phyloP scores from a whole-genome alignment of 306 rosid species.

The Arachis stenosperma region DNA sequence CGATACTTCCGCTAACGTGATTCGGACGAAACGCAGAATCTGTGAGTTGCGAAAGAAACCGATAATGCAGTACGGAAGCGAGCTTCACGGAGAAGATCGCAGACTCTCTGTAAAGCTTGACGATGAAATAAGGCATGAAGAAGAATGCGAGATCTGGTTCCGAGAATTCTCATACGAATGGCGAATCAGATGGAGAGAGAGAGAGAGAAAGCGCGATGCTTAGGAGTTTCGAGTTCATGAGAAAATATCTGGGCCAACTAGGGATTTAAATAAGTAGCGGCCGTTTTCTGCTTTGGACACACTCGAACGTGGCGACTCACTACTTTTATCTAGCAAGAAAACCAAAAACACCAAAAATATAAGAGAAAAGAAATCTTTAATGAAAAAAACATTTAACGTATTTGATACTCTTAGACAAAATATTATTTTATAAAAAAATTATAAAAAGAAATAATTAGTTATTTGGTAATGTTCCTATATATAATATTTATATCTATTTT shows the following conservation, averaged over 20 bases:
- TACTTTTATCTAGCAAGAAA: too few relatives aligned
- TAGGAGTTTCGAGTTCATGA: not conserved
- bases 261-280: constrained; percentile 28
- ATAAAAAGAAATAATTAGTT: too few relatives aligned
- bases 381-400: too few relatives aligned
- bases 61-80: constrained; percentile 24
- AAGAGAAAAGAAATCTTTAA: too few relatives aligned
- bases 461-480: too few relatives aligned
- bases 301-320: too few relatives aligned
- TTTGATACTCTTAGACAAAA: too few relatives aligned
- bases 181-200: not conserved
- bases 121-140: not conserved
- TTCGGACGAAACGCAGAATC: not conserved
- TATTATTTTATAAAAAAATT: too few relatives aligned
- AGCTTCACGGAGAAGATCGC: not conserved
- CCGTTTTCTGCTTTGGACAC: too few relatives aligned
- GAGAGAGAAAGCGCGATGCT: not conserved
- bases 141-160: constrained; percentile 28
- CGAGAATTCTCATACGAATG: constrained; percentile 2
- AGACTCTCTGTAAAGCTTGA: not conserved
- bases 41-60: not conserved
- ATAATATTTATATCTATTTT: too few relatives aligned
- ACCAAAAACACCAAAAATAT: too few relatives aligned
- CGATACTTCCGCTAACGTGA: not conserved
- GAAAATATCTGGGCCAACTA: constrained; percentile 35